Conservation (phyloP, 2,329 filamentous ascomycete species). For the Ceratocystiopsis minuta region DNA sequence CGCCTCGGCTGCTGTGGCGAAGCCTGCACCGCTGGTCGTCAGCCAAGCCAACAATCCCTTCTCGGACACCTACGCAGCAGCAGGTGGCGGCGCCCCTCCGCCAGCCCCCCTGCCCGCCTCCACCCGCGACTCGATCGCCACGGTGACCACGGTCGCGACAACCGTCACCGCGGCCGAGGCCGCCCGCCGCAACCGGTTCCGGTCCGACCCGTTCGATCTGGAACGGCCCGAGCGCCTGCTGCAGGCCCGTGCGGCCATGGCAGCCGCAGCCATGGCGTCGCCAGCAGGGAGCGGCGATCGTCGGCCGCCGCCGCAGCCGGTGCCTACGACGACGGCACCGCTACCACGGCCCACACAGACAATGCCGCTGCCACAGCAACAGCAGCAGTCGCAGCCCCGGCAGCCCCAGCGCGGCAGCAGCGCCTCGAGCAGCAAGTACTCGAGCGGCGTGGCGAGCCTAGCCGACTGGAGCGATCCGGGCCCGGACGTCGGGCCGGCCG, state of each 20-base stretch:
- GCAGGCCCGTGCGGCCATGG: slow-evolving; percentile 7
- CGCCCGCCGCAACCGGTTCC: slow-evolving; percentile 29
- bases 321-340: slow-evolving; percentile 9
- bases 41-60: slow-evolving; percentile 25
- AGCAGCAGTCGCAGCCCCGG: neutral
- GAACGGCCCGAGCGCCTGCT: slow-evolving; percentile 31
- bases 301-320: no score
- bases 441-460: slow-evolving; percentile 27
- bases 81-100: neutral
- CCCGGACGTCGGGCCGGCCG: slow-evolving; percentile 30
- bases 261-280: no score
- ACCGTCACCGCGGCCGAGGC: slow-evolving; percentile 7
- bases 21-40: slow-evolving; percentile 19
- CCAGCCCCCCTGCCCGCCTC: slow-evolving; percentile 7
- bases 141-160: slow-evolving; percentile 21
- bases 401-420: slow-evolving; percentile 20
- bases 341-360: slow-evolving; percentile 5
- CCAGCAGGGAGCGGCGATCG: no score
- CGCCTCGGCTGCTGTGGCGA: slow-evolving; percentile 10
- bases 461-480: slow-evolving; percentile 35
- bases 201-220: slow-evolving; percentile 48
- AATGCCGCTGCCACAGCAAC: no score
- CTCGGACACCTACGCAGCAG: slow-evolving; percentile 27
- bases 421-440: slow-evolving; percentile 28
- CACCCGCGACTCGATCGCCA: slow-evolving; percentile 26